These are phyloP conservation scores for Dittrichia graveolens DNA, from an alignment of 129 eudicot genomes.

Conservation along the genomic window DNA sequence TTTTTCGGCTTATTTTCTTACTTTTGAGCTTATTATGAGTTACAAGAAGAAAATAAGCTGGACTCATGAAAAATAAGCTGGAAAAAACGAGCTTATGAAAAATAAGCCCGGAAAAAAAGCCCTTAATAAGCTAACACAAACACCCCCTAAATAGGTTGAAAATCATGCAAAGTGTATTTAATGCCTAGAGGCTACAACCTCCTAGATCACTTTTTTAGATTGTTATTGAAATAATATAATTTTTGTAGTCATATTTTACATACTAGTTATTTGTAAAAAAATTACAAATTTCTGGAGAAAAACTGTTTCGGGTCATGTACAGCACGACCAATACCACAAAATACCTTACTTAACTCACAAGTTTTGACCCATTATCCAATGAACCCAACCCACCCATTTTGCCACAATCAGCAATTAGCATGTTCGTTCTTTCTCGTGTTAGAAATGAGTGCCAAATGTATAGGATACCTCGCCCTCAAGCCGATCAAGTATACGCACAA, in stretches of 20 bases:
- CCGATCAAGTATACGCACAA: constrained; percentile 74
- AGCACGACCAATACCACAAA: neutral
- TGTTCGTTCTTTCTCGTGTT: constrained; percentile 8
- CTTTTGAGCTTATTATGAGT: too few relatives aligned
- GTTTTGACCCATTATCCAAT: too few relatives aligned
- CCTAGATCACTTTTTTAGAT: neutral
- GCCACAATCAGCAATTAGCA: neutral
- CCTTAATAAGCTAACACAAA: too few relatives aligned
- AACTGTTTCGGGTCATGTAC: neutral
- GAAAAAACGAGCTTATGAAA: too few relatives aligned
- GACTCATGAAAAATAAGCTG: too few relatives aligned
- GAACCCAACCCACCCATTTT: neutral
- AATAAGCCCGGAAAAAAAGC: too few relatives aligned
- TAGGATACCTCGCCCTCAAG: constrained; percentile 76
- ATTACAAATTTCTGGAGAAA: neutral
- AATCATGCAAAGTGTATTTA: neutral
- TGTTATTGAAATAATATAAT: neutral
- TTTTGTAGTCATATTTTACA: neutral
- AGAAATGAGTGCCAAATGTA: constrained; percentile 7
- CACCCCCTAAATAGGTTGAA: too few relatives aligned
- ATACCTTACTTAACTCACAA: neutral
- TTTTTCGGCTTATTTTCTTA: too few relatives aligned
- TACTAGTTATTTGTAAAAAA: neutral
- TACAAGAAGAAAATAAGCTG: too few relatives aligned
- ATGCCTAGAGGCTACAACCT: constrained; percentile 3